Percentiles rank a stretch among this genome's conserved stretches.
phyloP scores from a whole-genome alignment of 1,284 basidiomycete species.

The Clitocybe nebularis region DNA sequence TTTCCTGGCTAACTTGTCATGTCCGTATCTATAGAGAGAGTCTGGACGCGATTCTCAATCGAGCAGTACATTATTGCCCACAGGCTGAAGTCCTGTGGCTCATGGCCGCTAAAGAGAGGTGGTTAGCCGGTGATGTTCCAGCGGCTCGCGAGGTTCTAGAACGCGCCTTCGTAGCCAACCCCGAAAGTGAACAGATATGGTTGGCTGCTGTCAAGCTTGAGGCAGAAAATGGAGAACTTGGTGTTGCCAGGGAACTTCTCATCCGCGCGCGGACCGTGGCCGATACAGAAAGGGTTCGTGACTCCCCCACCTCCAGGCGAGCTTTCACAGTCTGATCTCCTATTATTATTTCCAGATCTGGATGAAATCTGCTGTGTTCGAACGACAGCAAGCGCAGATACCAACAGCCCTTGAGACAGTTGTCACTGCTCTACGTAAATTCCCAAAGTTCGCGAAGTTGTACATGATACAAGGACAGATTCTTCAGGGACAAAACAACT shows the following conservation, averaged over 20 bases:
- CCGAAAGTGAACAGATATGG: slow-evolving; percentile 97
- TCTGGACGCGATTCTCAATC: slow-evolving; percentile 77
- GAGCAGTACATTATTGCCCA: slow-evolving; percentile 87
- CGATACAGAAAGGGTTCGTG: slow-evolving; percentile 80
- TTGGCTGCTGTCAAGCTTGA: slow-evolving; percentile 95
- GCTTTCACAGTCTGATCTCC: too few relatives aligned
- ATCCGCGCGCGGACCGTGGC: slow-evolving; percentile 87
- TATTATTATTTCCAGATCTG: slow-evolving; percentile 64
- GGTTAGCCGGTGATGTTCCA: slow-evolving; percentile 84
- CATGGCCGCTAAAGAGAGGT: slow-evolving; percentile 95
- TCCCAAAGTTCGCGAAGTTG: slow-evolving; percentile 85
- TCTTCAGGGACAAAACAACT: slow-evolving; percentile 58
- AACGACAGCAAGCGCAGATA: slow-evolving; percentile 80
- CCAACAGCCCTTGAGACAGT: slow-evolving; percentile 75
- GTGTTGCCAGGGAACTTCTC: slow-evolving; percentile 82
- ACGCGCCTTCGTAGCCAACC: slow-evolving; percentile 90
- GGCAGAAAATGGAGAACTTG: slow-evolving; percentile 87
- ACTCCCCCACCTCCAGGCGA: too few relatives aligned
- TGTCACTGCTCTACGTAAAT: slow-evolving; percentile 73
- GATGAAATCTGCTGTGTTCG: slow-evolving; percentile 97
- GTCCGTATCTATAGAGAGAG: slow-evolving; percentile 50
- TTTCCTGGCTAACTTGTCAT: slow-evolving; percentile 3
- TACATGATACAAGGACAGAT: slow-evolving; percentile 98
- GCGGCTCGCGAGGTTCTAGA: slow-evolving; percentile 86
- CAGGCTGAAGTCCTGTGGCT: slow-evolving; percentile 96